Evolutionary conservation across 2,329 filamentous ascomycete species (phyloP).

Genomic region (Fusarium verrucosum): DNA sequence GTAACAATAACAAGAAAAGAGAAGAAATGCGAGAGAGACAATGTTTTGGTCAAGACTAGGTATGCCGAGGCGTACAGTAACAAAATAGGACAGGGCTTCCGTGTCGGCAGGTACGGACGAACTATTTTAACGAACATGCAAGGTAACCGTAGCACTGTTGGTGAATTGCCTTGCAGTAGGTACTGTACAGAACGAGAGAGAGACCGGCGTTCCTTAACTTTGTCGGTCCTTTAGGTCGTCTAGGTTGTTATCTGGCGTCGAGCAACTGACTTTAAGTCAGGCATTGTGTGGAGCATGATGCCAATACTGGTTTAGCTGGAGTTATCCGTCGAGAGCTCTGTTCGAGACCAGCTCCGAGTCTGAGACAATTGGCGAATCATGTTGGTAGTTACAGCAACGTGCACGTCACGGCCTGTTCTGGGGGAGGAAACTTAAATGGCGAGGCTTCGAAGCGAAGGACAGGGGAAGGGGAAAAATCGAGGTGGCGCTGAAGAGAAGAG

Average conservation of each 20-base stretch:
- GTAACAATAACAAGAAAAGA: slow-evolving; percentile 5
- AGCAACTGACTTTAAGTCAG: slow-evolving; percentile 18
- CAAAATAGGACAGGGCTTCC: slow-evolving; percentile 10
- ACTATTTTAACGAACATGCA: slow-evolving; percentile 6
- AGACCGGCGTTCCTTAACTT: slow-evolving; percentile 15
- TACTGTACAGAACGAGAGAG: slow-evolving; percentile 9
- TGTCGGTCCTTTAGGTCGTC: background rate
- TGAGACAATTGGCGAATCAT: slow-evolving; percentile 33
- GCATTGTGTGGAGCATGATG: slow-evolving; percentile 22
- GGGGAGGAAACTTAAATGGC: slow-evolving; percentile 12
- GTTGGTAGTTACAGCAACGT: slow-evolving; percentile 20
- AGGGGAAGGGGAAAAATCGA: slow-evolving; percentile 2
- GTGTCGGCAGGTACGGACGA: slow-evolving; percentile 17
- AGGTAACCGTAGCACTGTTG: background rate
- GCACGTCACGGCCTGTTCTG: slow-evolving; percentile 29
- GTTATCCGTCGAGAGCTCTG: slow-evolving; percentile 19
- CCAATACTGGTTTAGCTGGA: slow-evolving; percentile 17
- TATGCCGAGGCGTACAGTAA: slow-evolving; percentile 19
- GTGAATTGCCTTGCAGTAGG: background rate
- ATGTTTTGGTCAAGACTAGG: slow-evolving; percentile 24
- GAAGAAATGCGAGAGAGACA: slow-evolving; percentile 14
- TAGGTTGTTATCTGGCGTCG: slow-evolving; percentile 22
- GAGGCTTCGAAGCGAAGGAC: background rate
- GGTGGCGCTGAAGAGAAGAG: slow-evolving; percentile 2
- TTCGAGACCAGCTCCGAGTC: slow-evolving; percentile 28